Evolutionary conservation across 2,329 filamentous ascomycete species (phyloP), one percentile per base, ranked within the genome.

Genomic region (Aspergillus japonicus): DNA sequence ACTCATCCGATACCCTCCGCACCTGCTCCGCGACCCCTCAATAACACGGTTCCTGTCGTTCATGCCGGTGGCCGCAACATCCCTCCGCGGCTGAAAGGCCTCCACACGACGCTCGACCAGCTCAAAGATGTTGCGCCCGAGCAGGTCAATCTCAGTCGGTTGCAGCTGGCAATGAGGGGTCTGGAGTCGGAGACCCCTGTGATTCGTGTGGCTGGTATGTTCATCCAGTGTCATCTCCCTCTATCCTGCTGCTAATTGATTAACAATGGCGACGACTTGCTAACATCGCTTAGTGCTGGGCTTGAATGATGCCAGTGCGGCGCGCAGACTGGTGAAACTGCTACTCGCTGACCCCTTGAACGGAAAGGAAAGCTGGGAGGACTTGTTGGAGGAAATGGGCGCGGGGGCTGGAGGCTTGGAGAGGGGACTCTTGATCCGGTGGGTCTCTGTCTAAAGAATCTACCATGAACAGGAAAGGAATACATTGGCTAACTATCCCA

Each of bases 291-390:
- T 63, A 81, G 81, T 85, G 3, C 76, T 85, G 21, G 80, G 81
- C 10, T 64, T 84, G 56, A 79, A 82, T 53, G 78, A 81, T 62
- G 77, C 80, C 59, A 69, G 72, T 21, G 79, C 80, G 50, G 83
- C 85, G 47, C 79, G 82, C 63, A 81, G 78, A 63, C 80, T 97
- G 8, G 82, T 92, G 50, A 84, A 87, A 47, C 78, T 93, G 39
- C 76, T 92, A 12, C 78, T 92, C 1, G 87, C 88, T 2, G 90
- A 93, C 73, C 89, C 90, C 4, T 75, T 93, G 64, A 81, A 81
- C 42, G 76, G 82, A 5, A 82, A 85, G 64, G 82, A 86, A 64
- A 74, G 80, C 26, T 93, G 90, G 90, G 90, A 93, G 74, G 78
- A 79, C 68, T 78, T 86, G 59, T 72, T 92, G 60, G 80, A 44